Evolutionary conservation across 306 rosid species (phyloP), one percentile per base, ranked within the genome.

Genomic region (Quercus robur): DNA sequence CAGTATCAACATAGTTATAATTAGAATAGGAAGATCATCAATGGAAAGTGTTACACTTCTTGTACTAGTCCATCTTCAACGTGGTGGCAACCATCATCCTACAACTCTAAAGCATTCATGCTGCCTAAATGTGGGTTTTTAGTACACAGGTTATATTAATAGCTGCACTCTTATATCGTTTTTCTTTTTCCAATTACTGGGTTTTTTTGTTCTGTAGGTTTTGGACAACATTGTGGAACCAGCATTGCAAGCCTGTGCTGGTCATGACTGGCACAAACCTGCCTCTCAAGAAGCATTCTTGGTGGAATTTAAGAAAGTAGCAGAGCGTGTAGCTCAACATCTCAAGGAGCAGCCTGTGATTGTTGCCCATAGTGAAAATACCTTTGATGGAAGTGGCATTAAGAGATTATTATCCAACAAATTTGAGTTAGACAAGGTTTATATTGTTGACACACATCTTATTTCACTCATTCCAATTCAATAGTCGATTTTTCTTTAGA

Each of bases 361-460:
- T 70, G 97, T 95, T 62, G 98, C 98, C 56, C 99, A 93, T 67
- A 93, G 88, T 86, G 99, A 95, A 77, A 93, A 87, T 84, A 84
- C 90, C 76, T 91, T 93, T 82, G 99, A 93, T 81, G 98, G 99
- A 78, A 90, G 85, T 66, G 91, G 90, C 49, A 51, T 93, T 38
- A 88, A 75, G 90, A 91, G 96, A 81, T 84, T 95, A 31, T 44
- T 95, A 57, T 89, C 96, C 73, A 95, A 93, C 88, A 89, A 95
- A 92, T 93, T 95, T 66, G 99, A 95, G 78, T 74, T 93, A 21
- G 98, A 95, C 76, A 95, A 95, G 99, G 99, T 96, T 78, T 44
- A 25, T 83, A 31, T 69, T 15, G 11, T 56, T 23, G 63, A 9
- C 13, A 10, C 13, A 2, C 52, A 31, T 18, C 28, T 5, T 3